Conservation (phyloP, 768 basidiomycete species). For the Lactifluus rugatus region DNA sequence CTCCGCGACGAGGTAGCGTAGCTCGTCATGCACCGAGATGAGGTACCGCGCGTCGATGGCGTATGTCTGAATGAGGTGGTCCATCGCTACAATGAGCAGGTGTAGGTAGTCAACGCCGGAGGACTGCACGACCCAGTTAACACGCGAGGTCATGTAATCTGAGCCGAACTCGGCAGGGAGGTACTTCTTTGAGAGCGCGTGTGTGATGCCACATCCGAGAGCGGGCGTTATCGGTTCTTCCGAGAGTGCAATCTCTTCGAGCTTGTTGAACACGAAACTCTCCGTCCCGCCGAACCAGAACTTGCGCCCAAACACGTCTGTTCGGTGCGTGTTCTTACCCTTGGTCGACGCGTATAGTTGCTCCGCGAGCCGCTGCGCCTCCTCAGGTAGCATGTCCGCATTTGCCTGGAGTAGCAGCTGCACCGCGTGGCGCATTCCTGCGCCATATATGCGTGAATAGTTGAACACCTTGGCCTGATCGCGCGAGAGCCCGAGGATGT, state of each 20-base stretch:
- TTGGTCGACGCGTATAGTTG: constrained; percentile 90
- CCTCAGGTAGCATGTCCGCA: constrained; percentile 62
- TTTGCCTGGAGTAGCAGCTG: constrained; percentile 81
- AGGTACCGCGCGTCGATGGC: constrained; percentile 85
- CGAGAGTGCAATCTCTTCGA: constrained; percentile 88
- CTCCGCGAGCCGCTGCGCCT: constrained; percentile 72
- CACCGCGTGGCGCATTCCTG: constrained; percentile 89
- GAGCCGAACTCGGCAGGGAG: constrained; percentile 71
- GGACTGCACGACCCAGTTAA: constrained; percentile 99
- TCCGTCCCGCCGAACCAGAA: constrained; percentile 98
- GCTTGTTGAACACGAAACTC: constrained; percentile 94
- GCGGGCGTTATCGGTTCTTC: constrained; percentile 86
- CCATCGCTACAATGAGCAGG: constrained; percentile 91
- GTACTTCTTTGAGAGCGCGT: constrained; percentile 84
- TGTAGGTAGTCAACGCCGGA: constrained; percentile 98
- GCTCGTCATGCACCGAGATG: constrained; percentile 94
- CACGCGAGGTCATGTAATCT: constrained; percentile 91
- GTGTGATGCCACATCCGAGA: constrained; percentile 87
- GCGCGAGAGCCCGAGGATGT: constrained; percentile 83
- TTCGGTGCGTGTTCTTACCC: constrained; percentile 74
- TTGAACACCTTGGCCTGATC: constrained; percentile 99
- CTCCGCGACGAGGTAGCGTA: constrained; percentile 86
- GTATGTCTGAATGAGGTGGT: constrained; percentile 72
- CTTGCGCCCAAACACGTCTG: constrained; percentile 65
- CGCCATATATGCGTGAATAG: constrained; percentile 98